Percentiles rank a stretch among this genome's conserved stretches.
phyloP scores from a whole-genome alignment of 495 filamentous ascomycete species.

The Daldinia caldariorum region DNA sequence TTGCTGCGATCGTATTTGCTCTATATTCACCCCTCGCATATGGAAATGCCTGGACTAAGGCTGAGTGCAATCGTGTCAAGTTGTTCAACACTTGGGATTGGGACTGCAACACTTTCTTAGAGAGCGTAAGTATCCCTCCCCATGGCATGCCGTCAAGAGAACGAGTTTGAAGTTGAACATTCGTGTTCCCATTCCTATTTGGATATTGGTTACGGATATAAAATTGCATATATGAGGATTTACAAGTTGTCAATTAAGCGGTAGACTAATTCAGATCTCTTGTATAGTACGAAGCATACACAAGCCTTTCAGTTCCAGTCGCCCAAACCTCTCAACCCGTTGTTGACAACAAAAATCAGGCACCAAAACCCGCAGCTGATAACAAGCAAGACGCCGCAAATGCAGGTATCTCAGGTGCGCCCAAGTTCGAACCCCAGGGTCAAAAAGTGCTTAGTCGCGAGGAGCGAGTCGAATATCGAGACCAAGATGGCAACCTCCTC shows the following conservation, averaged over 20 bases:
- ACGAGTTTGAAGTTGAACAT: constrained; percentile 35
- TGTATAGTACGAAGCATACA: constrained; percentile 57
- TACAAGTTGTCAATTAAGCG: constrained; percentile 15
- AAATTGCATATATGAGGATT: constrained; percentile 4
- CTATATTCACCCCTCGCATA: constrained; percentile 90
- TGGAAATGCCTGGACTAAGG: constrained; percentile 91
- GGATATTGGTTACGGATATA: constrained; percentile 20
- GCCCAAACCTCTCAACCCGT: constrained; percentile 49
- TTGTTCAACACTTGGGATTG: constrained; percentile 92
- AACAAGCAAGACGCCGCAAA: constrained; percentile 40
- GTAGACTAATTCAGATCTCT: constrained; percentile 36
- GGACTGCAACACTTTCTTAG: constrained; percentile 93
- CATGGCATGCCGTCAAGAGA: constrained; percentile 49
- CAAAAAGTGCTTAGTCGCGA: constrained; percentile 71
- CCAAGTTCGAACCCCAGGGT: constrained; percentile 52
- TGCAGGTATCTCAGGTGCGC: constrained; percentile 55
- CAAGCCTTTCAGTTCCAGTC: constrained; percentile 42
- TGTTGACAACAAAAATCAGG: constrained; percentile 38
- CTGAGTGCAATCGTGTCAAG: constrained; percentile 85
- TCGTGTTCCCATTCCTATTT: constrained; percentile 17
- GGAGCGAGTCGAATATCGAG: constrained; percentile 92
- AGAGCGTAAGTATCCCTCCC: constrained; percentile 73
- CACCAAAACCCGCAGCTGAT: constrained; percentile 34
- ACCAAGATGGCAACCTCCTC: constrained; percentile 90
- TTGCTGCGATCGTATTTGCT: constrained; percentile 79